Base-by-base conservation (phyloP, 2,329 filamentous ascomycete species). In the Drechslerella dactyloides region DNA sequence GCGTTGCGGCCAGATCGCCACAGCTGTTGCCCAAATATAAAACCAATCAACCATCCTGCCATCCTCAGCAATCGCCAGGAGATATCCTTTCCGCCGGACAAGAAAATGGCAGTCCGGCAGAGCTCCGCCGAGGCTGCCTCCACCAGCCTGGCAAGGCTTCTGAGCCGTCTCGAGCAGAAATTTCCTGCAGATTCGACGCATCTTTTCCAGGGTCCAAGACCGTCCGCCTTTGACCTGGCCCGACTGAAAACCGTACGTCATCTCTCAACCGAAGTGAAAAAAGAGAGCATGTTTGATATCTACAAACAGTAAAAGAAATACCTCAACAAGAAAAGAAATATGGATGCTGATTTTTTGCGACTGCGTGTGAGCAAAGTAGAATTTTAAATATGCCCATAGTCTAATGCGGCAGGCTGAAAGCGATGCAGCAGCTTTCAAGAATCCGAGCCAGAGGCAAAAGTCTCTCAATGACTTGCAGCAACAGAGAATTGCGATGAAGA, bases 1-100 rank as follows among this genome's bases (percentile, higher is more conserved):
- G 57, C 53, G 58, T 70, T 70, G 59, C 21, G 58, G 66, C 66
- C 66, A 70, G 66, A 70, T 70, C 66, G 63, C 66, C 66, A 63
- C 57, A 58, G 23, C 35, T 24, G 27, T 58, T 63, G 40, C 53
- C 53, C 15, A 53, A 62, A 59, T 63, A 63, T 60, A 70, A 70
- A 64, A 56, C n/a, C 33, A 35, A 13, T 23, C 57, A 24, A 30
- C 40, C 40, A 17, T 30, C 51, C 11, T 51, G 19, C 27, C 51
- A 48, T 40, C 50, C 40, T 33, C 35, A 52, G 10, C 19, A 46
- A 33, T 13, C 44, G 19, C 44, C 17, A 2, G 2, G 44, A 48
- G 19, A 48, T 17, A 48, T 48, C 44, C 19, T 17, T n/a, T 15
- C 44, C 17, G 11, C 44, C 44, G 11, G 19, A 48, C 48, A 53